Evolutionary conservation across 331 rosid genomes (phyloP), one percentile per base, ranked within the genome.

Genomic region (Telfairia occidentalis): DNA sequence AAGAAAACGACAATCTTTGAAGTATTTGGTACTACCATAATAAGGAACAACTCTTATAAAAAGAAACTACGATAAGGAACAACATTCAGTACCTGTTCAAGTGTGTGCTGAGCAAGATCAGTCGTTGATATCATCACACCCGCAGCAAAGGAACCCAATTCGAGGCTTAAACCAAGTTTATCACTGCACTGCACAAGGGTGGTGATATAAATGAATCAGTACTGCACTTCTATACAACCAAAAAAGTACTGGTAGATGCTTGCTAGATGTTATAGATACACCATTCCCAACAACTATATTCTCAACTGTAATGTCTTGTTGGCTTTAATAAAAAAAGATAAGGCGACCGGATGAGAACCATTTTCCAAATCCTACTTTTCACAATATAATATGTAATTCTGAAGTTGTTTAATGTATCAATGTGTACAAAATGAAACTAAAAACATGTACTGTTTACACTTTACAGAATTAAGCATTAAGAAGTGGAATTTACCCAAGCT

Each of bases 111-210:
- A 79, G 91, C 97, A 78, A 94, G 98, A 90, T 88, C 97, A 75
- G 98, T 95, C 5, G 98, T 95, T 77, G 96, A 87, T 80, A 95
- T 92, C 97, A 95, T 95, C 84, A 95, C 96, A 55, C 96, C 96
- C 5, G 96, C 97, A 16, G 96, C 97, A 71, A 91, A 95, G 65
- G 97, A 95, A 82, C 99, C 98, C 50, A 95, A 81, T 81, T 95
- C 97, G 74, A 95, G 92, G 78, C 97, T 95, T 78, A 95, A 84
- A 76, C 98, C 96, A 81, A 95, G 88, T 89, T 95, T 91, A 86
- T 91, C 98, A 80, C 96, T 90, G 84, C 92, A 88, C 96, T 95
- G 97, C 80, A 91, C 86, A 76, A n/a, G n/a, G 78, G 75, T 58
- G 84, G 58, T 85, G 74, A 69, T 80, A 46, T 50, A 16, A 52